Base-by-base conservation (phyloP, 495 filamentous ascomycete species). In the Tuber melanosporum region DNA sequence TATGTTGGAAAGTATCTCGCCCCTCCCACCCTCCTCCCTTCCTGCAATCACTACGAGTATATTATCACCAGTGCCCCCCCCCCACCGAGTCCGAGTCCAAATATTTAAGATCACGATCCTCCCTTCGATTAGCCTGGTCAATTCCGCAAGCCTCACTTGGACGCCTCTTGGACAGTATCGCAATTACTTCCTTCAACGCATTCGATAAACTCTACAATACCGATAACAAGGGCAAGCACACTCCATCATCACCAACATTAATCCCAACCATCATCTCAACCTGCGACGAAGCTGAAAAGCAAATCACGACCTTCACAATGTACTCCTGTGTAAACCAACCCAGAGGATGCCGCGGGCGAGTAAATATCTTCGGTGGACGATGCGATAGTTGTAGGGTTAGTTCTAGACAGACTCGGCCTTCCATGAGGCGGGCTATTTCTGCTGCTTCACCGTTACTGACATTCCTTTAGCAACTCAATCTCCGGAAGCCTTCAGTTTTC, bases 291-390 rank as follows among this genome's bases (percentile, higher is more conserved):
- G 44, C n/a, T 22, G 36, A 43, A 41, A 76, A 32, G 47, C 42
- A 49, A 71, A 77, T 19, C 36, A 69, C 72, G 62, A 57, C 71
- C 69, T 57, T 44, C 70, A 80, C 77, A 74, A 83, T 83, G 82
- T 83, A 83, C 77, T 83, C 82, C 39, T 83, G 82, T 45, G 79
- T 83, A 73, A 83, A 83, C 26, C 82, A 83, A 70, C 79, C 82
- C 36, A 72, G 82, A 77, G 82, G 82, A 78, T 83, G 82, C 74
- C 82, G 82, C 52, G 82, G 82, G 42, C 79, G 82, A 71, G 82
- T 83, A 74, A 83, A 83, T 46, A 78, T 74, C 45, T 52, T 76
- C 42, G 80, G 80, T 70, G 80, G 79, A 43, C 82, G 82, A 20
- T 83, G 82, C 71, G 82, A 83, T 43, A 80, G 77, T 49, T 83